Evolutionary conservation across 2,329 filamentous ascomycete species (phyloP).

Genomic region (Penicillium sp.): DNA sequence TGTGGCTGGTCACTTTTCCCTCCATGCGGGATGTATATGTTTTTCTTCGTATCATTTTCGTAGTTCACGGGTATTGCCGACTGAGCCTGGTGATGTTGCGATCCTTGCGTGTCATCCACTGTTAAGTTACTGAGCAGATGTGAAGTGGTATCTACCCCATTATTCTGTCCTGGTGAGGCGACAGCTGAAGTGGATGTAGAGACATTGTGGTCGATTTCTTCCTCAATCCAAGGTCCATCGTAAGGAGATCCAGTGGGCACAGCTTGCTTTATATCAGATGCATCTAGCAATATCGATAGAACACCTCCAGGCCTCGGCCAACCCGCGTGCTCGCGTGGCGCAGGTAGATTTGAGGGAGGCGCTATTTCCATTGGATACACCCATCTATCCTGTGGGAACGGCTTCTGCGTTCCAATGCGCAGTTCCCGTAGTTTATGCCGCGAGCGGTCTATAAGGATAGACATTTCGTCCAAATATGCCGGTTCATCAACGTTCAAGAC

Average conservation of each 20-base stretch:
- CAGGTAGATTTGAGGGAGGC: slow-evolving; percentile 14
- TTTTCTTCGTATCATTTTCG: neutral
- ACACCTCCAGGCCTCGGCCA: slow-evolving; percentile 34
- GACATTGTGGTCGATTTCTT: neutral
- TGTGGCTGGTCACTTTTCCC: neutral
- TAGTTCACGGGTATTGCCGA: neutral
- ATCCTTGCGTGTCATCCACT: slow-evolving; percentile 2
- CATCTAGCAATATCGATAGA: slow-evolving; percentile 27
- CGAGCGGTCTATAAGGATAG: slow-evolving; percentile 69
- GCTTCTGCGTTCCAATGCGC: slow-evolving; percentile 63
- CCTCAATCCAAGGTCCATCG: neutral
- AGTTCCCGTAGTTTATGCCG: slow-evolving; percentile 64
- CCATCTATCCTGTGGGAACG: slow-evolving; percentile 23
- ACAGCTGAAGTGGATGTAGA: slow-evolving; percentile 1
- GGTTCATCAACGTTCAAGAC: slow-evolving; percentile 79
- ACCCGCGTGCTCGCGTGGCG: slow-evolving; percentile 14
- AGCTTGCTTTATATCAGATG: neutral
- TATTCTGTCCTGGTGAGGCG: neutral
- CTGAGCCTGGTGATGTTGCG: neutral
- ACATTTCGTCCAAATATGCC: slow-evolving; percentile 80
- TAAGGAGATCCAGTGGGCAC: neutral
- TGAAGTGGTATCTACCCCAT: neutral
- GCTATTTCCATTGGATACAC: slow-evolving; percentile 21
- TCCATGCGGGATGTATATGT: neutral
- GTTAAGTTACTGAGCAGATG: slow-evolving; percentile 6